Evolutionary conservation across 148 eudicot genomes (phyloP).

Genomic region (Dianthus caryophyllus): DNA sequence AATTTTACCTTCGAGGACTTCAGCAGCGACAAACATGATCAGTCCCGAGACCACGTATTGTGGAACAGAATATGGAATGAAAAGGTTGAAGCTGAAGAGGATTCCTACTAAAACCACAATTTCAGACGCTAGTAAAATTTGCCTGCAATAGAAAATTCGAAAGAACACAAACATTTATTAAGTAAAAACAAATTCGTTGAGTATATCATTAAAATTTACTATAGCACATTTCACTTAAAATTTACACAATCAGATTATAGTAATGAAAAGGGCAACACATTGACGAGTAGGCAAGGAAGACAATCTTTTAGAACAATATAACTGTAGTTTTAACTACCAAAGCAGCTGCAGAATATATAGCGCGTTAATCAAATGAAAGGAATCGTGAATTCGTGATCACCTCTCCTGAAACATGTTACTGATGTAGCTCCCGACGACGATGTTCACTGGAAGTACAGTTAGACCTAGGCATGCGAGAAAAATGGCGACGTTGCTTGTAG

Average conservation of each 20-base stretch:
- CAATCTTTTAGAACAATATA: neutral
- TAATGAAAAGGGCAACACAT: neutral
- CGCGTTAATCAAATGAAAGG: neutral
- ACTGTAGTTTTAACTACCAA: neutral
- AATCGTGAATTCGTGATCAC: slow-evolving; percentile 29
- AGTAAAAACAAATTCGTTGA: slow-evolving; percentile 1
- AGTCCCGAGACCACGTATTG: slow-evolving; percentile 79
- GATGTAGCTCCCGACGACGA: slow-evolving; percentile 78
- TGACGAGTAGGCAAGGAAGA: neutral
- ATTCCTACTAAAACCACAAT: slow-evolving; percentile 65
- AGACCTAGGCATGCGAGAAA: slow-evolving; percentile 77
- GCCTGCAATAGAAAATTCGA: slow-evolving; percentile 37
- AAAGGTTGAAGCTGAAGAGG: slow-evolving; percentile 54
- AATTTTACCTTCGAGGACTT: slow-evolving; percentile 77
- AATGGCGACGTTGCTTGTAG: slow-evolving; percentile 65
- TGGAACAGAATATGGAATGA: slow-evolving; percentile 51
- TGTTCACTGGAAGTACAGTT: slow-evolving; percentile 80
- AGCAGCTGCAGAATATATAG: neutral
- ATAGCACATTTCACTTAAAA: neutral
- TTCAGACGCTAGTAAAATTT: slow-evolving; percentile 68
- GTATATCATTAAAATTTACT: too few species aligned
- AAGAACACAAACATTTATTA: neutral
- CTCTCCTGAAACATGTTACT: slow-evolving; percentile 91
- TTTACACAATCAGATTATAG: neutral
- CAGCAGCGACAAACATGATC: slow-evolving; percentile 73